These are phyloP conservation scores for Pythium pyrilobum DNA, from an alignment of 352 stramenopile species.

Conservation along the genomic window DNA sequence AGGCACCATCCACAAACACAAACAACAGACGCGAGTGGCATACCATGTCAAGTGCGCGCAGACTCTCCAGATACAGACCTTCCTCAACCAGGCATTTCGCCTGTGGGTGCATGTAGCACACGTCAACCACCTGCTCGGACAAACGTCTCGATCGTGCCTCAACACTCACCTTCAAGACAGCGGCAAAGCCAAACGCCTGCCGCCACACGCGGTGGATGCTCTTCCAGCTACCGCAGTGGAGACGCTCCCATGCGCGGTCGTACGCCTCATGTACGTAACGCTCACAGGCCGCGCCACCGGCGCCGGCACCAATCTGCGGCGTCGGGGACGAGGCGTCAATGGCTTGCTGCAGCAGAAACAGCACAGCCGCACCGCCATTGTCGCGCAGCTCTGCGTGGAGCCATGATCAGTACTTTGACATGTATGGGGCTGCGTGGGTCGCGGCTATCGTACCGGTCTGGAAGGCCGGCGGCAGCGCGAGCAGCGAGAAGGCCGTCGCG, in stretches of 20 bases:
- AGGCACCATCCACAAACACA: not conserved
- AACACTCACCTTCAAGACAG: conserved; percentile 38
- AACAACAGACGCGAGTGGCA: not conserved
- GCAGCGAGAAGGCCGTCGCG: not conserved
- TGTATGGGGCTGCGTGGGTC: too few relatives aligned
- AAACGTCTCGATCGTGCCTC: not conserved
- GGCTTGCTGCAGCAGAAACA: conserved; percentile 35
- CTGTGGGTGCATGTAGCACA: conserved; percentile 6
- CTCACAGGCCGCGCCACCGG: not conserved
- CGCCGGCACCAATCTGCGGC: not conserved
- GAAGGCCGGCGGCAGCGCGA: not conserved
- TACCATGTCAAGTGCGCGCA: conserved; percentile 64
- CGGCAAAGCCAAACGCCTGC: conserved; percentile 49
- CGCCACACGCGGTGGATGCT: conserved; percentile 47
- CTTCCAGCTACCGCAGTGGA: conserved; percentile 77
- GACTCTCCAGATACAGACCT: conserved; percentile 22
- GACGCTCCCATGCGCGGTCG: conserved; percentile 60
- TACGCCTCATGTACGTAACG: conserved; percentile 31
- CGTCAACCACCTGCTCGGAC: not conserved
- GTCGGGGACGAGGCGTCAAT: not conserved
- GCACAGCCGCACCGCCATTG: conserved; percentile 36
- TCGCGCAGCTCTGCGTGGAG: conserved; percentile 30
- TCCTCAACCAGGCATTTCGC: conserved; percentile 26
- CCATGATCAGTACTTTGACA: not conserved
- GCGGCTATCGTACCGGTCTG: not conserved